These are phyloP conservation scores for Phytopythium ostracodes DNA, from an alignment of 352 stramenopile species.

Conservation along the genomic window DNA sequence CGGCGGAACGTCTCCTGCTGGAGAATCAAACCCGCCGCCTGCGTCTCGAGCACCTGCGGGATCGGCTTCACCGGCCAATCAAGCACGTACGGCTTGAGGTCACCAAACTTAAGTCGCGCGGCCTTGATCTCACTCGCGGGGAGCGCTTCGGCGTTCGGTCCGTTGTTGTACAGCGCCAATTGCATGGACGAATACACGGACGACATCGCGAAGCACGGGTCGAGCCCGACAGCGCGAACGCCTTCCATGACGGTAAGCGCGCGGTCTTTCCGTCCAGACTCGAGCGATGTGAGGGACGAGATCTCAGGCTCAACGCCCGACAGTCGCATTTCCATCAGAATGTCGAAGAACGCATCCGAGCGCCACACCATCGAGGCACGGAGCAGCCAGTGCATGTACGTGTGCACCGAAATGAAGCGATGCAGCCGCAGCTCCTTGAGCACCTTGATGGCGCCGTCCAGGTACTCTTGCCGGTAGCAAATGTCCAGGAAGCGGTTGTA, in stretches of 20 bases:
- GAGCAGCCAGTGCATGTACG: conserved; percentile 84
- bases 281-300: conserved; percentile 78
- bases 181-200: conserved; percentile 83
- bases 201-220: conserved; percentile 85
- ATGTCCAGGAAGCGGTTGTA: conserved; percentile 73
- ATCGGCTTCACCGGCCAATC: conserved; percentile 78
- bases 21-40: conserved; percentile 73
- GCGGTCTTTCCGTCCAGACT: conserved; percentile 78
- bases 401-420: conserved; percentile 57
- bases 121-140: conserved; percentile 42
- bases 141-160: conserved; percentile 42
- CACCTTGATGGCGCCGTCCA: conserved; percentile 74
- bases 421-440: conserved; percentile 72
- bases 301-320: conserved; percentile 79
- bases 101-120: conserved; percentile 58
- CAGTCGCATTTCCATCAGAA: conserved; percentile 85
- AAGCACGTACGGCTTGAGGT: conserved; percentile 43
- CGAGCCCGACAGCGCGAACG: conserved; percentile 72
- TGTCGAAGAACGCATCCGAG: conserved; percentile 79
- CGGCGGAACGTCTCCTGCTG: conserved; percentile 85
- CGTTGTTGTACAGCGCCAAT: conserved; percentile 63
- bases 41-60: conserved; percentile 77
- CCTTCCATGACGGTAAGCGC: conserved; percentile 87
- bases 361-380: conserved; percentile 76
- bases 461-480: conserved; percentile 71